Evolutionary conservation across 306 rosid species (phyloP).

Genomic region (Pachyrhizus erosus): DNA sequence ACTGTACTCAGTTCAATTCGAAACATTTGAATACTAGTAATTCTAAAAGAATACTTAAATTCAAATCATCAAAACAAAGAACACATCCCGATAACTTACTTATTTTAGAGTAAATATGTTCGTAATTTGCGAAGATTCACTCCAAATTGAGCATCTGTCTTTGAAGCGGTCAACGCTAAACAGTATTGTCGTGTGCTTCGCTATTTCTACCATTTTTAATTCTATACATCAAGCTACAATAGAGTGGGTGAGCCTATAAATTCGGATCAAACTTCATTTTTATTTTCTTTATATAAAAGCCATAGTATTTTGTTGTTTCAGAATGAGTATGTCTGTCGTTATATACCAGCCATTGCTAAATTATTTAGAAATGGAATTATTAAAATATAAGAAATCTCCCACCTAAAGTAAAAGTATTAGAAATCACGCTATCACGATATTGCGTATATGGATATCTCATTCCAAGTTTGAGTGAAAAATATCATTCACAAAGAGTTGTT

Average conservation of each 20-base stretch:
- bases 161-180: slow-evolving; percentile 62
- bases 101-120: background rate
- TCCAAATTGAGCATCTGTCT: slow-evolving; percentile 42
- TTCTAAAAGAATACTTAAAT: too few relatives aligned
- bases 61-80: background rate
- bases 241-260: slow-evolving; percentile 31
- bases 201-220: slow-evolving; percentile 26
- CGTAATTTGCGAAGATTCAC: slow-evolving; percentile 50
- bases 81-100: background rate
- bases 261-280: slow-evolving; percentile 65
- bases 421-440: background rate
- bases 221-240: slow-evolving; percentile 10
- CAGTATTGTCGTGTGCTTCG: slow-evolving; percentile 42
- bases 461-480: too few relatives aligned
- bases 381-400: background rate
- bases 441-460: too few relatives aligned
- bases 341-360: slow-evolving; percentile 14
- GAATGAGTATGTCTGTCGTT: slow-evolving; percentile 86
- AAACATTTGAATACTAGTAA: too few relatives aligned
- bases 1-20: too few relatives aligned
- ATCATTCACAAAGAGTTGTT: too few relatives aligned
- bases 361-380: background rate
- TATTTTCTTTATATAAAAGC: background rate
- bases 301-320: slow-evolving; percentile 58
- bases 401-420: background rate